phyloP scores from a whole-genome alignment of 129 eudicot species.

The Centella asiatica region DNA sequence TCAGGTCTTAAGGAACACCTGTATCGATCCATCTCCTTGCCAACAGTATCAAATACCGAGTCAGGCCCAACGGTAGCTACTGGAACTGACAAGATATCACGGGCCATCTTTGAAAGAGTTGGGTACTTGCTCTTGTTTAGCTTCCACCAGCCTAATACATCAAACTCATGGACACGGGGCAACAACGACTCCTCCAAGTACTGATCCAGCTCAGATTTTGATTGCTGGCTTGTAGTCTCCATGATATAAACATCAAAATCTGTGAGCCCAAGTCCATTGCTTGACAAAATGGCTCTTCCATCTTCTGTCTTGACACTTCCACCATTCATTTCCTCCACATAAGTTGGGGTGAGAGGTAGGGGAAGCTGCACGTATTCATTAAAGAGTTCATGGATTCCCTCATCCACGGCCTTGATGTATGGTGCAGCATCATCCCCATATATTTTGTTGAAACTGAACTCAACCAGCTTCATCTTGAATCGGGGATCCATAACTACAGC shows the following conservation, averaged over 20 bases:
- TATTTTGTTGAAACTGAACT: constrained; percentile 73
- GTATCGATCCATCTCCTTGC: constrained; percentile 59
- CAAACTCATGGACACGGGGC: constrained; percentile 64
- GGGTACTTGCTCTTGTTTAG: constrained; percentile 58
- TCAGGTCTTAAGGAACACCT: constrained; percentile 57
- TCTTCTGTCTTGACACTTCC: constrained; percentile 28
- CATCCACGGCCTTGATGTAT: constrained; percentile 54
- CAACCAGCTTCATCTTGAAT: constrained; percentile 85
- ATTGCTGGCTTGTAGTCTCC: constrained; percentile 57
- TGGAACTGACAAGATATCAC: constrained; percentile 53
- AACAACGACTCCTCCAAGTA: constrained; percentile 66
- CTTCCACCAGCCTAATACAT: constrained; percentile 81
- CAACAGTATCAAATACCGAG: constrained; percentile 44
- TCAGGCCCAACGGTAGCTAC: constrained; percentile 40
- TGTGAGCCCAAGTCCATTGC: constrained; percentile 58
- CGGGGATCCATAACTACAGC: constrained; percentile 96
- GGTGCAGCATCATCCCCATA: constrained; percentile 58
- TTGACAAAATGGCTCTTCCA: constrained; percentile 18
- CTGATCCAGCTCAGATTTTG: constrained; percentile 64
- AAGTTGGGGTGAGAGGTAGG: constrained; percentile 31
- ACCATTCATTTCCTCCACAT: constrained; percentile 37
- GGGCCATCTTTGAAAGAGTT: constrained; percentile 72
- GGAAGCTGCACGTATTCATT: constrained; percentile 50
- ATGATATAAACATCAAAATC: constrained; percentile 68
- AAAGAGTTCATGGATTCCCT: constrained; percentile 80